Conservation (phyloP, 2,329 filamentous ascomycete species). For the Calycina herbarum region DNA sequence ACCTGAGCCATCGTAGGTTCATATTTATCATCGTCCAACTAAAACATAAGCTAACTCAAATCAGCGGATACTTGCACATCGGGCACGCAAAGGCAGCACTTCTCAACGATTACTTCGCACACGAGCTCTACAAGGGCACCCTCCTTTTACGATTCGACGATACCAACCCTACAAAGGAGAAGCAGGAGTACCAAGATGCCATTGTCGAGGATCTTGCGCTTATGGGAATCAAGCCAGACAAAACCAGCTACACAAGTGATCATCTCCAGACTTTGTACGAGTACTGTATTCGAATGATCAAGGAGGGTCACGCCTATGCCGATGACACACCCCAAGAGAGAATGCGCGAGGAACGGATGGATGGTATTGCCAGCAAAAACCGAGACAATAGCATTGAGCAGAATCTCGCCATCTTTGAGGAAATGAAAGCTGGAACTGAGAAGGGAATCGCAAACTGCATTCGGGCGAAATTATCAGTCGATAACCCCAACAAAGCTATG, state of each 20-base stretch:
- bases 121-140: conserved; percentile 88
- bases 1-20: conserved; percentile 80
- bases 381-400: conserved; percentile 80
- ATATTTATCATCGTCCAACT: not conserved
- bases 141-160: conserved; percentile 93
- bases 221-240: conserved; percentile 89
- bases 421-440: conserved; percentile 85
- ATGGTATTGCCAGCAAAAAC: conserved; percentile 78
- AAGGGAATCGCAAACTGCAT: conserved; percentile 87
- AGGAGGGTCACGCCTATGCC: conserved; percentile 84
- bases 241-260: conserved; percentile 86
- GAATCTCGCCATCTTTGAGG: conserved; percentile 80
- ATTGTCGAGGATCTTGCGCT: conserved; percentile 89
- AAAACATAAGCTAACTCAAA: conserved; percentile 18
- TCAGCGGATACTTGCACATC: conserved; percentile 81
- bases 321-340: conserved; percentile 91
- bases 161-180: conserved; percentile 96
- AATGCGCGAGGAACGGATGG: conserved; percentile 82
- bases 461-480: conserved; percentile 87
- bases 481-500: conserved; percentile 93
- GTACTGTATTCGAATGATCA: conserved; percentile 79
- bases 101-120: conserved; percentile 95
- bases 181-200: conserved; percentile 91
- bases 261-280: conserved; percentile 94
- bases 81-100: conserved; percentile 93